Percentiles rank a stretch among this genome's conserved stretches.
Conservation (phyloP, 768 basidiomycete species). For the Russula vinacea region DNA sequence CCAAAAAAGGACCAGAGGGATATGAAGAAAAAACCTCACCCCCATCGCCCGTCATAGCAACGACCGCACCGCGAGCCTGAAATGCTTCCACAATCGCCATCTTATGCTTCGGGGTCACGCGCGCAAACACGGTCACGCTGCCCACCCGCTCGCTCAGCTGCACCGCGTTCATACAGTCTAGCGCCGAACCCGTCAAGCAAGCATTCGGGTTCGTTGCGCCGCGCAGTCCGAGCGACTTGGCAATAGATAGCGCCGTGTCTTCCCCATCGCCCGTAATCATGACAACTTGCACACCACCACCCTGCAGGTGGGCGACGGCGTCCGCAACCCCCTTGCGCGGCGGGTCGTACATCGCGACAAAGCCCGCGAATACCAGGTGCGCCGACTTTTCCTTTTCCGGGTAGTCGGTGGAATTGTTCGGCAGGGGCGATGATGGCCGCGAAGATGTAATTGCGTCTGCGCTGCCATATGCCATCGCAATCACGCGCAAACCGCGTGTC, state of each 20-base stretch:
- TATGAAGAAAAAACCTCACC: constrained; percentile 45
- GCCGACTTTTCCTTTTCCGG: constrained; percentile 35
- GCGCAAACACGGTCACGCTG: constrained; percentile 82
- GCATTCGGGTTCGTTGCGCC: constrained; percentile 45
- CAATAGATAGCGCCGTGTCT: constrained; percentile 85
- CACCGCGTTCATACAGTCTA: constrained; percentile 77
- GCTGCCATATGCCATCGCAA: constrained; percentile 86
- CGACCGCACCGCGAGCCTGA: constrained; percentile 82
- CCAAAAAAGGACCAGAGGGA: too few species aligned
- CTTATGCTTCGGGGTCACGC: constrained; percentile 96
- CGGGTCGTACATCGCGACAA: constrained; percentile 94
- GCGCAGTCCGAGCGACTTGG: constrained; percentile 76
- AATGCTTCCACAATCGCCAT: constrained; percentile 96
- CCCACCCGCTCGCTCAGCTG: constrained; percentile 84
- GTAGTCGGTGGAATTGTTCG: constrained; percentile 34
- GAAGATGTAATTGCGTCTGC: constrained; percentile 39
- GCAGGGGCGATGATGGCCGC: constrained; percentile 32
- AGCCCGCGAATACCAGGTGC: constrained; percentile 85
- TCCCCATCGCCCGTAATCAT: constrained; percentile 99
- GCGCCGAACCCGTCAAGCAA: constrained; percentile 51
- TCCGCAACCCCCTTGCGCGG: constrained; percentile 92
- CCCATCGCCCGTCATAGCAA: constrained; percentile 98
- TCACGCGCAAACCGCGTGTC: constrained; percentile 74
- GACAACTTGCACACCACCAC: constrained; percentile 89
- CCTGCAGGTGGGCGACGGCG: constrained; percentile 74